Percentiles rank a stretch among this genome's conserved stretches.
Conservation (phyloP, 2,329 filamentous ascomycete species). For the Phialophora tarda region DNA sequence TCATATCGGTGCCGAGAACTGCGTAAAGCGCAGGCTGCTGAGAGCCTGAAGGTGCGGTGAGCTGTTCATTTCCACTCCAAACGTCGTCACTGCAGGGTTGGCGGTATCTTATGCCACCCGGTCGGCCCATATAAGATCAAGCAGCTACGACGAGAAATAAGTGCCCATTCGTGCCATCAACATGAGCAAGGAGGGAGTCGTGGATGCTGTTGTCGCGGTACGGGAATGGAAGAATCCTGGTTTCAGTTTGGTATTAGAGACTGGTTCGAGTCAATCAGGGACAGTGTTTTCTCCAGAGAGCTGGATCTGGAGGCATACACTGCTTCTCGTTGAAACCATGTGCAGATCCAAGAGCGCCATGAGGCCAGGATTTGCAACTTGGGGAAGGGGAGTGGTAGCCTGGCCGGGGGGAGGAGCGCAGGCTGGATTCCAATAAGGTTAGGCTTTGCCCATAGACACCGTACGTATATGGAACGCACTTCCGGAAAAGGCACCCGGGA, state of each 20-base stretch:
- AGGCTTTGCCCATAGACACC: not conserved
- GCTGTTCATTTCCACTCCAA: not conserved
- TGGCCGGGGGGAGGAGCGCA: not conserved
- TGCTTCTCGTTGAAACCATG: not conserved
- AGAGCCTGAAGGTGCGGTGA: not conserved
- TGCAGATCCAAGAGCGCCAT: not conserved
- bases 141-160: not conserved
- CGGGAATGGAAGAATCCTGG: not conserved
- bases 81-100: not conserved
- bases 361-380: not conserved
- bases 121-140: not conserved
- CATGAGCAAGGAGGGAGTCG: not conserved
- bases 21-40: not conserved
- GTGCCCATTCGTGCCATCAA: not conserved
- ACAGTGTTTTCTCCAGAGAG: not conserved
- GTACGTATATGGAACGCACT: not conserved
- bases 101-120: not conserved
- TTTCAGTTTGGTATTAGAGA: not conserved
- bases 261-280: not conserved
- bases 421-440: not conserved
- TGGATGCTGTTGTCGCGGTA: not conserved
- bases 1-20: not conserved
- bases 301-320: not conserved
- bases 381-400: not conserved
- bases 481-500: too few relatives aligned